phyloP scores from a whole-genome alignment of 495 filamentous ascomycete species.

The Daldinia caldariorum region DNA sequence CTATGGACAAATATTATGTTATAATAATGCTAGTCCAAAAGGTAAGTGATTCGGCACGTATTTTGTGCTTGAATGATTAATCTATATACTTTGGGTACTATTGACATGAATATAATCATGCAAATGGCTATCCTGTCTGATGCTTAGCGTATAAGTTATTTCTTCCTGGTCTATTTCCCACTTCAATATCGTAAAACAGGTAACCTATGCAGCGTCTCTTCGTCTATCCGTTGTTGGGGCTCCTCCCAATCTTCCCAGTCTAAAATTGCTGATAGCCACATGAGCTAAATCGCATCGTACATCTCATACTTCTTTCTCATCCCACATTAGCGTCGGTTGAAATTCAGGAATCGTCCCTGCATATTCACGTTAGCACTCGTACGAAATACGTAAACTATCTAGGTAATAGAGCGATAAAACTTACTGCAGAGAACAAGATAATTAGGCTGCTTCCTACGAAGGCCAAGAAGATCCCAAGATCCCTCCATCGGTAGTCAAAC shows the following conservation, averaged over 20 bases:
- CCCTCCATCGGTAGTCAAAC: constrained; percentile 77
- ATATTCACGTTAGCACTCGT: constrained; percentile 36
- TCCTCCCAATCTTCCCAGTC: neutral
- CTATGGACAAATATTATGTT: too few species aligned
- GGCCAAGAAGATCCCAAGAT: constrained; percentile 77
- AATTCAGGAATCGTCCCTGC: constrained; percentile 71
- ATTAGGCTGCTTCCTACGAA: constrained; percentile 81
- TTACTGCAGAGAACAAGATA: constrained; percentile 75
- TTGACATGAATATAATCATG: constrained; percentile 4
- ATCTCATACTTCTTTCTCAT: neutral
- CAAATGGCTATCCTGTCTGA: neutral
- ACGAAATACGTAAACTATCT: constrained; percentile 29
- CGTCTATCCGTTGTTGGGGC: neutral
- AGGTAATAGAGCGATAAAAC: constrained; percentile 38
- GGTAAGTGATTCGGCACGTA: too few species aligned
- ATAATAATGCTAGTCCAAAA: too few species aligned
- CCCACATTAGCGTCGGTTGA: constrained; percentile 64
- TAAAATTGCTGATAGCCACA: neutral
- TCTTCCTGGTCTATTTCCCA: neutral
- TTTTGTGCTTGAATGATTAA: neutral
- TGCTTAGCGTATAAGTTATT: neutral
- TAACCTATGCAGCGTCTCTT: neutral
- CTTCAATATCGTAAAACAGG: neutral
- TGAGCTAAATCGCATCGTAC: constrained; percentile 17
- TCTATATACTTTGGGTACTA: neutral